Evolutionary conservation across 2,329 filamentous ascomycete species (phyloP).

Genomic region (Calonectria hongkongensis): DNA sequence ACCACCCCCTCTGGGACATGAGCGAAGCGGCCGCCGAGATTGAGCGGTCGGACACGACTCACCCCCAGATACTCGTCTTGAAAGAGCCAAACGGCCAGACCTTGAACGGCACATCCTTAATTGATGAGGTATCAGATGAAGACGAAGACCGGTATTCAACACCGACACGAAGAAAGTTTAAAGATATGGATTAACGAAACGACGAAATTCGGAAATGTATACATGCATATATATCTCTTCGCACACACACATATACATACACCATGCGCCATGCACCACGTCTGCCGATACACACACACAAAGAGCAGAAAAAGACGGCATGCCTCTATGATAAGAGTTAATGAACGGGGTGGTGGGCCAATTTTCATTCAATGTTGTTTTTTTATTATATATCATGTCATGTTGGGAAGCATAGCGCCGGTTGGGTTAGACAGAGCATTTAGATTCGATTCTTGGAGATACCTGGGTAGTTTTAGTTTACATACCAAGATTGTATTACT

Average conservation of each 20-base stretch:
- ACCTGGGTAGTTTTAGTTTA: slow-evolving; percentile 21
- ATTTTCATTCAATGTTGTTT: slow-evolving; percentile 16
- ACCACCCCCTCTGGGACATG: slow-evolving; percentile 18
- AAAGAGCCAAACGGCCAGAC: slow-evolving; percentile 13
- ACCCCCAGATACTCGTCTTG: background rate
- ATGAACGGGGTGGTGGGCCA: slow-evolving; percentile 10
- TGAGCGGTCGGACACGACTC: slow-evolving; percentile 8
- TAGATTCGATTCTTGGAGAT: slow-evolving; percentile 22
- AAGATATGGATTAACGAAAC: slow-evolving; percentile 21
- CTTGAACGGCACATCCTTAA: background rate
- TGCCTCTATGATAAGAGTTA: slow-evolving; percentile 24
- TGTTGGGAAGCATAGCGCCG: slow-evolving; percentile 21
- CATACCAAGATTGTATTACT: slow-evolving; percentile 26
- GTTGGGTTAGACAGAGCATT: slow-evolving; percentile 15
- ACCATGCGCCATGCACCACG: background rate
- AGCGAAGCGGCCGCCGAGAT: slow-evolving; percentile 13
- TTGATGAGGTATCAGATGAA: slow-evolving; percentile 15
- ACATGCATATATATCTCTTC: background rate
- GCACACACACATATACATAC: background rate
- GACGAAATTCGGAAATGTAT: slow-evolving; percentile 4
- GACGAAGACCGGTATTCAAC: slow-evolving; percentile 5
- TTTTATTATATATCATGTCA: background rate
- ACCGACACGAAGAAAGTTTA: slow-evolving; percentile 1
- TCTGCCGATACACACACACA: background rate
- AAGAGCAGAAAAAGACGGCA: slow-evolving; percentile 20